Conservation (phyloP, 306 rosid genomes). For the Delonix regia region DNA sequence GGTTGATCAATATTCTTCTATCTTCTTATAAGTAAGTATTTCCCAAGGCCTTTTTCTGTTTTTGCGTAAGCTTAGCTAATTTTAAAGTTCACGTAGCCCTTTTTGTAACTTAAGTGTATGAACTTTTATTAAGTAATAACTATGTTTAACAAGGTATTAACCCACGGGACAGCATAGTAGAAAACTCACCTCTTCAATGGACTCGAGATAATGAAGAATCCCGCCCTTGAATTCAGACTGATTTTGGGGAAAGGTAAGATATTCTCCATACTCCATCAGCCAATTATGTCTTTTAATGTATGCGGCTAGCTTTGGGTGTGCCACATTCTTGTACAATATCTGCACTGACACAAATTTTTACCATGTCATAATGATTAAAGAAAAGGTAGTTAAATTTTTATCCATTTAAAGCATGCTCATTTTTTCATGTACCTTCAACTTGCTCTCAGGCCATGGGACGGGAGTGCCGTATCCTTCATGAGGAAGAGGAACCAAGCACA, state of each 20-base stretch:
- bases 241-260: slow-evolving; percentile 81
- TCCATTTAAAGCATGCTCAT: slow-evolving; percentile 13
- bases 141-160: slow-evolving; percentile 25
- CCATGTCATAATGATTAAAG: slow-evolving; percentile 38
- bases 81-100: neutral
- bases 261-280: slow-evolving; percentile 75
- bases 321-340: slow-evolving; percentile 88
- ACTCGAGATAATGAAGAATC: slow-evolving; percentile 86
- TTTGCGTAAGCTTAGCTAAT: neutral
- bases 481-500: slow-evolving; percentile 93
- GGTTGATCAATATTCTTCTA: neutral
- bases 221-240: slow-evolving; percentile 84
- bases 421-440: slow-evolving; percentile 61
- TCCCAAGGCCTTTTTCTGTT: neutral
- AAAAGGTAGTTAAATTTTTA: slow-evolving; percentile 22
- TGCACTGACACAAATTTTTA: slow-evolving; percentile 54
- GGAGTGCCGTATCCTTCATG: slow-evolving; percentile 63
- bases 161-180: neutral
- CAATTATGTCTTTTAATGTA: slow-evolving; percentile 75
- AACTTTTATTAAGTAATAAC: neutral
- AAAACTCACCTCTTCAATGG: slow-evolving; percentile 84
- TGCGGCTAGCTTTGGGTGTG: slow-evolving; percentile 86
- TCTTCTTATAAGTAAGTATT: neutral
- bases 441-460: slow-evolving; percentile 86
- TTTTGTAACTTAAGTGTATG: neutral